phyloP scores from a whole-genome alignment of 306 rosid species.

The Oemleria cerasiformis region DNA sequence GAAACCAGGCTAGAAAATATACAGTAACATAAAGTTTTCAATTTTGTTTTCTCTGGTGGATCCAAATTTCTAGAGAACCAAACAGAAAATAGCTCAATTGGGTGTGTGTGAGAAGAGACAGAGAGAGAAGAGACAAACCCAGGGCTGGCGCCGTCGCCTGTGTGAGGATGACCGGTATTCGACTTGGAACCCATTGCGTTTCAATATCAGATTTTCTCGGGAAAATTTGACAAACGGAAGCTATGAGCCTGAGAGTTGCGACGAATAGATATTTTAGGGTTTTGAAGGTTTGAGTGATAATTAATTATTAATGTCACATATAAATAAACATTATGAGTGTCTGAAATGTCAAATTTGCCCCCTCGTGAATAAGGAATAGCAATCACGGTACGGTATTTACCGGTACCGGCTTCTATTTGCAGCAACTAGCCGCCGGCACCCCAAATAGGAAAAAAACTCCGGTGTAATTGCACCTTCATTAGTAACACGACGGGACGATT shows the following conservation, averaged over 20 bases:
- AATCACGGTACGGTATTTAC: too few relatives aligned
- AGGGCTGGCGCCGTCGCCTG: slow-evolving; percentile 86
- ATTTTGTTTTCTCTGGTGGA: not conserved
- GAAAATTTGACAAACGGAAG: not conserved
- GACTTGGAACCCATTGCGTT: slow-evolving; percentile 58
- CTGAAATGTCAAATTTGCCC: slow-evolving; percentile 3
- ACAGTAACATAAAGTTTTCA: not conserved
- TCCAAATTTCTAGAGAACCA: slow-evolving; percentile 1
- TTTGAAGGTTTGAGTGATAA: slow-evolving; percentile 1
- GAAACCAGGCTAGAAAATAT: not conserved
- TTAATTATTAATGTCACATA: not conserved
- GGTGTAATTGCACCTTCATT: too few relatives aligned
- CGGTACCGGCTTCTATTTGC: too few relatives aligned
- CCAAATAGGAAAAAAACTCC: too few relatives aligned
- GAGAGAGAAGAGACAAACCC: slow-evolving; percentile 44
- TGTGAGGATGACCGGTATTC: slow-evolving; percentile 55
- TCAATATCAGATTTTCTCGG: not conserved
- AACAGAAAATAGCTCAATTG: not conserved
- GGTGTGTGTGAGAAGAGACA: not conserved
- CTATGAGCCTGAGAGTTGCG: not conserved
- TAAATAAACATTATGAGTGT: not conserved
- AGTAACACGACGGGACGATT: too few relatives aligned
- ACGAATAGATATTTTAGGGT: slow-evolving; percentile 16
- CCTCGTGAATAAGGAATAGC: too few relatives aligned
- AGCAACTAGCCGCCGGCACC: too few relatives aligned